Evolutionary conservation across 2,329 filamentous ascomycete genomes (phyloP).

Genomic region (Claviceps purpurea): DNA sequence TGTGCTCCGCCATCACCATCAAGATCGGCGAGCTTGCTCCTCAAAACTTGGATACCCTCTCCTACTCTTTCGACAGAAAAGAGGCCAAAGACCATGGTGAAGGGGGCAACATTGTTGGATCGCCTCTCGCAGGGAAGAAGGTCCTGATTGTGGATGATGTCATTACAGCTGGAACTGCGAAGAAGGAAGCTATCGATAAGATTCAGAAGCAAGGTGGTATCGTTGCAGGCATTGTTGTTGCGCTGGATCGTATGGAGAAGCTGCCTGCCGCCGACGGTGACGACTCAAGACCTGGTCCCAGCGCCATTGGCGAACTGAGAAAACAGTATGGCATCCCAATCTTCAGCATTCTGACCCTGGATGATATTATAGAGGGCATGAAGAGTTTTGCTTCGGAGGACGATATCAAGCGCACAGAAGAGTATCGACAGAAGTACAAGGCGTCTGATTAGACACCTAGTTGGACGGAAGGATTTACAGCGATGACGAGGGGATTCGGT

Average conservation of each 20-base stretch:
- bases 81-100: slow-evolving; percentile 95
- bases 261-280: slow-evolving; percentile 51
- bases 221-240: slow-evolving; percentile 77
- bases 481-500: not conserved
- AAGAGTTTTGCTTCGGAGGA: slow-evolving; percentile 46
- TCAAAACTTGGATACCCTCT: slow-evolving; percentile 51
- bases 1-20: slow-evolving; percentile 65
- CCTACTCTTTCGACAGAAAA: slow-evolving; percentile 90
- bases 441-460: slow-evolving; percentile 33
- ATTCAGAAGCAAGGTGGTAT: slow-evolving; percentile 75
- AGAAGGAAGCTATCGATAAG: slow-evolving; percentile 82
- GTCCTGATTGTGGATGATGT: slow-evolving; percentile 93
- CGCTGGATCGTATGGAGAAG: slow-evolving; percentile 78
- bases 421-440: slow-evolving; percentile 56
- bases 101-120: slow-evolving; percentile 84
- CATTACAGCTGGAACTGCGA: slow-evolving; percentile 87
- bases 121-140: slow-evolving; percentile 68
- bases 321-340: slow-evolving; percentile 77
- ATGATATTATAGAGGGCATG: slow-evolving; percentile 66
- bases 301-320: slow-evolving; percentile 74
- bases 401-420: slow-evolving; percentile 55
- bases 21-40: slow-evolving; percentile 60
- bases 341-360: slow-evolving; percentile 67
- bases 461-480: not conserved
- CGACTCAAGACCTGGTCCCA: slow-evolving; percentile 55